Conservation (phyloP, 164 flowering plant species). For the Aristolochia contorta region DNA sequence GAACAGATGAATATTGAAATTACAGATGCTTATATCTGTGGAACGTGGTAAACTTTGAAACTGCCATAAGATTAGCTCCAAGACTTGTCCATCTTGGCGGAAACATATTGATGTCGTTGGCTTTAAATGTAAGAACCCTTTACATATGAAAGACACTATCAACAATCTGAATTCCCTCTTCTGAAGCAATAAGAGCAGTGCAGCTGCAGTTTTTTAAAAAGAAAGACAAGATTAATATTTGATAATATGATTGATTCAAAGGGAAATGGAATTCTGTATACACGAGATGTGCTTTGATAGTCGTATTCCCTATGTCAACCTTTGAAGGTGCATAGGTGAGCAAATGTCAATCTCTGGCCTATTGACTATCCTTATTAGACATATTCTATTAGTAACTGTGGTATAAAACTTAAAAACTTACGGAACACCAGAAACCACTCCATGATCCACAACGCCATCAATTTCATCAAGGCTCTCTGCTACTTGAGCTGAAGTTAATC, state of each 20-base stretch:
- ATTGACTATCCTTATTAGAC: too few species aligned
- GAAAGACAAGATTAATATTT: too few species aligned
- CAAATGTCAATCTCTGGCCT: too few species aligned
- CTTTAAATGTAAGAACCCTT: too few species aligned
- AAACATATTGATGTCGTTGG: background rate
- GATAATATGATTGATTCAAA: too few species aligned
- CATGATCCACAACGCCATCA: constrained; percentile 62
- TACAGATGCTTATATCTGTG: background rate
- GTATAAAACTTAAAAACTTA: constrained; percentile 16
- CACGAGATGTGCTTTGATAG: too few species aligned
- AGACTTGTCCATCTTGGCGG: background rate
- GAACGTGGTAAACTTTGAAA: background rate
- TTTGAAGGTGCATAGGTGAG: too few species aligned
- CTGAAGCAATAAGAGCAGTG: constrained; percentile 34
- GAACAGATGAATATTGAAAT: background rate
- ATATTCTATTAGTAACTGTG: background rate
- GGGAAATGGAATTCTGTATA: too few species aligned
- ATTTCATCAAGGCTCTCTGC: constrained; percentile 46
- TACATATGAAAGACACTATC: constrained; percentile 12
- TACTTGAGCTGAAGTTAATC: constrained; percentile 39
- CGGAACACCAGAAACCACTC: constrained; percentile 37
- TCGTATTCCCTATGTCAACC: too few species aligned
- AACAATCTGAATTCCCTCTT: constrained; percentile 23
- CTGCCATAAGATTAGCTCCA: background rate
- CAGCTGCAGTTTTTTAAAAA: constrained; percentile 23